Conservation (phyloP, 2,329 filamentous ascomycete species). For the Trichoderma hamatum region DNA sequence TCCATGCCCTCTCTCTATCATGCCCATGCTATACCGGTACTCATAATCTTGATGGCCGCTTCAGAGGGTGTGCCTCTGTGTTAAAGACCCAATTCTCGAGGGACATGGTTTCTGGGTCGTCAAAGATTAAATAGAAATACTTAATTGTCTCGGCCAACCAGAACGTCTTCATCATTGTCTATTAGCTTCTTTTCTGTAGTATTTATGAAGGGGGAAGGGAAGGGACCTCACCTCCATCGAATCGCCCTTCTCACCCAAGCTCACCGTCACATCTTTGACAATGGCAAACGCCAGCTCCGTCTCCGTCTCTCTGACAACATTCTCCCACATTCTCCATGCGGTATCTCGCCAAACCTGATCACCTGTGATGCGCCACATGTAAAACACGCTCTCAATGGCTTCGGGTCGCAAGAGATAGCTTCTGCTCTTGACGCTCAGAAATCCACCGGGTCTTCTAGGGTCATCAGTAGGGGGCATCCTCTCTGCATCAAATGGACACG, state of each 20-base stretch:
- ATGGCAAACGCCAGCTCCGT: conserved; percentile 50
- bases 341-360: conserved; percentile 48
- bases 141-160: conserved; percentile 79
- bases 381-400: conserved; percentile 56
- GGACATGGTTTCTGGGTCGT: conserved; percentile 62
- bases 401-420: conserved; percentile 52
- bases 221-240: conserved; percentile 59
- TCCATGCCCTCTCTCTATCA: no score
- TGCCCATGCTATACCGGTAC: no score
- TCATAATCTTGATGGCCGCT: no score
- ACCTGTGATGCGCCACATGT: conserved; percentile 56
- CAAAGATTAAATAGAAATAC: conserved; percentile 76
- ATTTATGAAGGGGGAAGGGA: no score
- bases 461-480: conserved; percentile 28
- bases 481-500: conserved; percentile 42
- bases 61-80: conserved; percentile 60
- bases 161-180: conserved; percentile 52
- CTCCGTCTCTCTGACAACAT: conserved; percentile 47
- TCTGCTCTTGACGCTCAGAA: conserved; percentile 54
- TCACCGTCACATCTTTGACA: conserved; percentile 42
- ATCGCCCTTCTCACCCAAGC: conserved; percentile 49
- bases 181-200: conserved; percentile 1
- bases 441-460: conserved; percentile 53
- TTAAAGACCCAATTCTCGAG: conserved; percentile 72
- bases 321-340: conserved; percentile 54